Percentiles rank a stretch among this genome's conserved stretches.
phyloP scores from a whole-genome alignment of 2,329 filamentous ascomycete genomes.

The Phyllosticta citriasiana region DNA sequence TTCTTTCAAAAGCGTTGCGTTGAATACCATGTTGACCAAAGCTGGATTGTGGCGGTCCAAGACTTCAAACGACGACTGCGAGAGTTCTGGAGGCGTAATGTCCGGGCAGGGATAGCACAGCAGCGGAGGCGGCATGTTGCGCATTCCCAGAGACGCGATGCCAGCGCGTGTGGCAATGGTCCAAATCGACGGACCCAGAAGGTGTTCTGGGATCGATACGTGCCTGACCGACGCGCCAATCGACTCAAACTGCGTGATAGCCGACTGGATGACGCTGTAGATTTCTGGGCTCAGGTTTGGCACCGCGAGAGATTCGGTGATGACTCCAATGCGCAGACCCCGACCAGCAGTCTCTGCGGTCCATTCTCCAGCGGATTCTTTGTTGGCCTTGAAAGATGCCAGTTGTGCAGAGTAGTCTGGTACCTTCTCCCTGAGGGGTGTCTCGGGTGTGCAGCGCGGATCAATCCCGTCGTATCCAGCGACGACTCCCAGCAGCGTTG shows the following conservation, averaged over 20 bases:
- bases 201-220: constrained; percentile 40
- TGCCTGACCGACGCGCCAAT: constrained; percentile 37
- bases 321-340: constrained; percentile 36
- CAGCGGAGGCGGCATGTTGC: constrained; percentile 20
- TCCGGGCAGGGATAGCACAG: constrained; percentile 22
- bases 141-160: constrained; percentile 19
- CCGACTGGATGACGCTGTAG: constrained; percentile 27
- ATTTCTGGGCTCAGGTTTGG: constrained; percentile 32
- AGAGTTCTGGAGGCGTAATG: constrained; percentile 17
- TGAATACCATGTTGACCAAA: constrained; percentile 36
- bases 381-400: constrained; percentile 17
- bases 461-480: constrained; percentile 39
- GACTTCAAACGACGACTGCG: constrained; percentile 35
- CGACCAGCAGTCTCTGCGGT: constrained; percentile 22
- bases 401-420: constrained; percentile 25
- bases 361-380: constrained; percentile 20
- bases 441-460: constrained; percentile 32
- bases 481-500: constrained; percentile 30
- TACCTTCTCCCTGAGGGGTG: constrained; percentile 27
- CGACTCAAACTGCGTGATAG: constrained; percentile 26
- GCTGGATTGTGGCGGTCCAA: constrained; percentile 37
- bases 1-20: constrained; percentile 22
- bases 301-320: constrained; percentile 35
- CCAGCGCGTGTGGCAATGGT: constrained; percentile 27
- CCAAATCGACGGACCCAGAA: constrained; percentile 39